These are phyloP conservation scores for Scheffersomyces insectosa DNA, from an alignment of 1,139 yeast species.

Conservation along the genomic window DNA sequence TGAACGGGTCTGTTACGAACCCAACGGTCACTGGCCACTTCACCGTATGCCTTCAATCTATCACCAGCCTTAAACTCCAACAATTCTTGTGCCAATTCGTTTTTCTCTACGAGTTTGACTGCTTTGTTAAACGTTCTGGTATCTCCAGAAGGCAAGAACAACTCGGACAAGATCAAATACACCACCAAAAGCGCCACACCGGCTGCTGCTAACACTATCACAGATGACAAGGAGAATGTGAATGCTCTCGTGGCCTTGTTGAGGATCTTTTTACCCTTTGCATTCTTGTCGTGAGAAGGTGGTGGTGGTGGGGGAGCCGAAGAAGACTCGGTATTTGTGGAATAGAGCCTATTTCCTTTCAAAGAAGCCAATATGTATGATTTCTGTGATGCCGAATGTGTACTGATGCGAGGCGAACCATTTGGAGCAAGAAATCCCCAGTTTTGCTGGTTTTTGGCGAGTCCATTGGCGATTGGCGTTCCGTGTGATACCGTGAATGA, in stretches of 20 bases:
- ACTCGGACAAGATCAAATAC: conserved; percentile 73
- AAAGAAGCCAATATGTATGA: background rate
- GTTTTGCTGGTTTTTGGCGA: no score
- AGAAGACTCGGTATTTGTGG: conserved; percentile 22
- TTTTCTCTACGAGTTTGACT: conserved; percentile 70
- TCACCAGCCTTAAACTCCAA: conserved; percentile 56
- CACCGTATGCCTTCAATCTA: conserved; percentile 83
- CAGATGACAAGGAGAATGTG: conserved; percentile 61
- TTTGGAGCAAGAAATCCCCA: no score
- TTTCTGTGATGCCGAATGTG: no score
- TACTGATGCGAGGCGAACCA: no score
- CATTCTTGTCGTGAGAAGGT: conserved; percentile 39
- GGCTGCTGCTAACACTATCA: conserved; percentile 64
- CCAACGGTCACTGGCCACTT: conserved; percentile 70
- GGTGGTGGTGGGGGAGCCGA: conserved; percentile 46
- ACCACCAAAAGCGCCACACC: conserved; percentile 71
- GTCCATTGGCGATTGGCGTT: no score
- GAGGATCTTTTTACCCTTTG: conserved; percentile 38
- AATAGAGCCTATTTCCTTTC: conserved; percentile 13
- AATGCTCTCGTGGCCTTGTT: conserved; percentile 52
- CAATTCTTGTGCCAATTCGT: conserved; percentile 57
- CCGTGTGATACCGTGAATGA: no score
- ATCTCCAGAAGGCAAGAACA: conserved; percentile 87
- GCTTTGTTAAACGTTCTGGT: conserved; percentile 88
- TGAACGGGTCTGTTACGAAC: conserved; percentile 84